Conservation (phyloP, 768 basidiomycete species). For the Rhizopogon sp. region DNA sequence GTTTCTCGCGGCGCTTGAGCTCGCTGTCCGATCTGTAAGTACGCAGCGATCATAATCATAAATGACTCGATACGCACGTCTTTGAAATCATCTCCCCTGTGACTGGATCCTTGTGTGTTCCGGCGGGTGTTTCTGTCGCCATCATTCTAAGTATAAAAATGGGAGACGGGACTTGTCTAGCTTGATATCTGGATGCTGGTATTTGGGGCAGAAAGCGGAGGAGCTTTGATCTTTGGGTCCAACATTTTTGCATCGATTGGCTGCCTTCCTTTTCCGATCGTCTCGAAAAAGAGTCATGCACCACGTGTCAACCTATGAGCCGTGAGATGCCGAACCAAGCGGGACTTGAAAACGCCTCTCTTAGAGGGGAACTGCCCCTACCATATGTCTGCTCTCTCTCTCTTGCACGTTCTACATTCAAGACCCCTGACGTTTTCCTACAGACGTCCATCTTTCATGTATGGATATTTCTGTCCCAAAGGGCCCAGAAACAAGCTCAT, state of each 20-base stretch:
- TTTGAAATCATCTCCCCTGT: slow-evolving; percentile 98
- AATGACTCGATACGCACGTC: slow-evolving; percentile 49
- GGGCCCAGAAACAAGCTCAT: too few species aligned
- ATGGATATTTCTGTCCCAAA: too few species aligned
- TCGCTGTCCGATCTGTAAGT: slow-evolving; percentile 52
- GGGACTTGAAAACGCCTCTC: background rate
- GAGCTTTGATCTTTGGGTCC: slow-evolving; percentile 15
- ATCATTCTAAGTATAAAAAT: slow-evolving; percentile 21
- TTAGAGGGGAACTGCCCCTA: too few species aligned
- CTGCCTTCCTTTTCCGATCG: slow-evolving; percentile 17
- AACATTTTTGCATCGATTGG: slow-evolving; percentile 19
- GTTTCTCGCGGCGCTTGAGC: slow-evolving; percentile 90
- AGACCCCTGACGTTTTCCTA: too few species aligned
- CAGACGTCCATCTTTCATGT: too few species aligned
- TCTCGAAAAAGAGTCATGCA: background rate
- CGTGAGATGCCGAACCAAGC: background rate
- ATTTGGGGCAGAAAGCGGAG: background rate
- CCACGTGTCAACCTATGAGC: background rate
- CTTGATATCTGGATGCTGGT: slow-evolving; percentile 1
- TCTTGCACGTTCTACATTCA: too few species aligned
- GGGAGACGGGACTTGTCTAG: background rate
- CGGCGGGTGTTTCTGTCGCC: slow-evolving; percentile 32
- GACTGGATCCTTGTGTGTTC: slow-evolving; percentile 66
- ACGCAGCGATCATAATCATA: slow-evolving; percentile 10
- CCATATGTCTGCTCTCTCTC: too few species aligned